Percentiles rank a stretch among this genome's conserved stretches.
These are phyloP conservation scores for Botryosphaeria dothidea DNA, from an alignment of 2,329 filamentous ascomycete genomes.

Conservation along the genomic window DNA sequence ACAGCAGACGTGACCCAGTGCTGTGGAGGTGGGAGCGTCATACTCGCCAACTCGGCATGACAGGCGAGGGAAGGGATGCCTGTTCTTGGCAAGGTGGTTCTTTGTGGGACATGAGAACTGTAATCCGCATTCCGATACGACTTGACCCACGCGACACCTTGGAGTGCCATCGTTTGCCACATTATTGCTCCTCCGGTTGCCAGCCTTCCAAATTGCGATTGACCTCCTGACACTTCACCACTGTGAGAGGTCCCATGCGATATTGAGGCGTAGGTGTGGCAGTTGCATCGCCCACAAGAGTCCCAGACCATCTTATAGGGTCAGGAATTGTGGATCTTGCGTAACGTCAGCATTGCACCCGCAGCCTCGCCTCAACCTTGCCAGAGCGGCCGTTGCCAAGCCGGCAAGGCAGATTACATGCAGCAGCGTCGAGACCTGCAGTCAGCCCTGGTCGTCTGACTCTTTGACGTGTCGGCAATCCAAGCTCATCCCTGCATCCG, in stretches of 20 bases:
- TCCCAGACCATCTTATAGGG: neutral
- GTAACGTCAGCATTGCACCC: conserved; percentile 4
- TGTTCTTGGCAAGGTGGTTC: conserved; percentile 13
- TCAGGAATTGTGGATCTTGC: conserved; percentile 10
- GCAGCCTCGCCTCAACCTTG: conserved; percentile 16
- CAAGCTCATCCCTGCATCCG: conserved; percentile 19
- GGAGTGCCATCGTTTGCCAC: neutral
- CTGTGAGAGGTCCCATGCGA: conserved; percentile 10
- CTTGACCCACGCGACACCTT: conserved; percentile 6
- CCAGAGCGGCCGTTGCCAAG: conserved; percentile 16
- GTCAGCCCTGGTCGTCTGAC: conserved; percentile 19
- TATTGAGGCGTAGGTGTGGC: neutral
- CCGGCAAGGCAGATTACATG: conserved; percentile 16
- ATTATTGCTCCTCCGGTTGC: neutral
- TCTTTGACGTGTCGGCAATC: conserved; percentile 10
- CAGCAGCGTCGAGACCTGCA: conserved; percentile 15
- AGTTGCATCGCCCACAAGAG: neutral
- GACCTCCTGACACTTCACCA: neutral
- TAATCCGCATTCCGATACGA: conserved; percentile 16
- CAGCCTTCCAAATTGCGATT: conserved; percentile 10
- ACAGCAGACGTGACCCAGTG: neutral
- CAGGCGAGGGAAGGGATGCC: conserved; percentile 14
- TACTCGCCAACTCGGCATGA: conserved; percentile 7
- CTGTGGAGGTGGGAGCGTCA: conserved; percentile 8
- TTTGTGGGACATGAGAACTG: conserved; percentile 14